Evolutionary conservation across 768 basidiomycete species (phyloP).

Genomic region (Nidularia pulvinata): DNA sequence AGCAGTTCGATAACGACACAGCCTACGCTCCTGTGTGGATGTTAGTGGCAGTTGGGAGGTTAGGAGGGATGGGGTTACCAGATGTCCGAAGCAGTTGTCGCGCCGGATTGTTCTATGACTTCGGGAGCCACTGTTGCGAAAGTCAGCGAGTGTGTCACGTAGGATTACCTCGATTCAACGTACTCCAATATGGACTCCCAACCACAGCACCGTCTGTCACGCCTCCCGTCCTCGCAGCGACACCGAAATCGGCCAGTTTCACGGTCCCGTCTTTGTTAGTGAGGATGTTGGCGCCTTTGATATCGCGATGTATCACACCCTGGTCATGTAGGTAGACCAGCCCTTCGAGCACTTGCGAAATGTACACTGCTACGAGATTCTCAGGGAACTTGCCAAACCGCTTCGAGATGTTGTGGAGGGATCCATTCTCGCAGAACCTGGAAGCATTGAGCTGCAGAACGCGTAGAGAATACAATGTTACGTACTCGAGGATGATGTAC

Average conservation of each 20-base stretch:
- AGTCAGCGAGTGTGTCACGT: slow-evolving; percentile 4
- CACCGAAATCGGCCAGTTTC: slow-evolving; percentile 99
- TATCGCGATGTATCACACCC: slow-evolving; percentile 98
- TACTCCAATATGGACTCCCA: slow-evolving; percentile 98
- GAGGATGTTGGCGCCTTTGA: slow-evolving; percentile 98
- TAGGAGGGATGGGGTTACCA: slow-evolving; percentile 38
- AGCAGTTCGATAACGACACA: slow-evolving; percentile 97
- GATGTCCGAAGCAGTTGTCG: slow-evolving; percentile 96
- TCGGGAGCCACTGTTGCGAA: slow-evolving; percentile 86
- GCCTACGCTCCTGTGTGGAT: slow-evolving; percentile 72
- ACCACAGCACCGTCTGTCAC: slow-evolving; percentile 91
- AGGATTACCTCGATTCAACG: slow-evolving; percentile 20
- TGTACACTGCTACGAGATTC: slow-evolving; percentile 93
- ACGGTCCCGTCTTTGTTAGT: slow-evolving; percentile 99
- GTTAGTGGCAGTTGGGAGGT: neutral
- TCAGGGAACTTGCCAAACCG: slow-evolving; percentile 99
- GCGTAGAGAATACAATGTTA: slow-evolving; percentile 4
- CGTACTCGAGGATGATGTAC: slow-evolving; percentile 95
- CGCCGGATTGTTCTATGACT: slow-evolving; percentile 97
- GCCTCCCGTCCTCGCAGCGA: slow-evolving; percentile 78
- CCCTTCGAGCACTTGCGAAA: slow-evolving; percentile 94
- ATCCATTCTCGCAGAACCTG: slow-evolving; percentile 98
- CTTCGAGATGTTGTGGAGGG: slow-evolving; percentile 92
- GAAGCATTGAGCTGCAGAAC: neutral
- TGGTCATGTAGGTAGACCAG: slow-evolving; percentile 98